Conservation (phyloP, 441 rosid genomes). For the Gossypium davidsonii region DNA sequence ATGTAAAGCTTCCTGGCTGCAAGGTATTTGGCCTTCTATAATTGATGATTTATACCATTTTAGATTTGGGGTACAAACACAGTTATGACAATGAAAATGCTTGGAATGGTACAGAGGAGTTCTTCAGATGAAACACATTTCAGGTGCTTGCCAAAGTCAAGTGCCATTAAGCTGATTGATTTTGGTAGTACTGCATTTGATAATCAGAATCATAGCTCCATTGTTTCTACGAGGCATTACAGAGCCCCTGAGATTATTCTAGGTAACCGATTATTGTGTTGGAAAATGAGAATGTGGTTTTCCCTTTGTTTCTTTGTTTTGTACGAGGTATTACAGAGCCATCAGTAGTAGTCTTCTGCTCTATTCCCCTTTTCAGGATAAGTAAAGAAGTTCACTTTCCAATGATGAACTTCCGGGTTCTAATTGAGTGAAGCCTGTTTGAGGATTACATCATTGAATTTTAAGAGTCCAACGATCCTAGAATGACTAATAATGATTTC, state of each 20-base stretch:
- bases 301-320: constrained; percentile 13
- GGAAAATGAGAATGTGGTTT: constrained; percentile 8
- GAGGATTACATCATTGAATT: background rate
- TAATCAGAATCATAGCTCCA: constrained; percentile 72
- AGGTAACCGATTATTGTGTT: constrained; percentile 44
- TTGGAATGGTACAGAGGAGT: constrained; percentile 61
- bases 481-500: background rate
- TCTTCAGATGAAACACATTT: constrained; percentile 54
- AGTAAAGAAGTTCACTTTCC: background rate
- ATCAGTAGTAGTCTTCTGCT: background rate
- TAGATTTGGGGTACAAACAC: constrained; percentile 27
- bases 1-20: constrained; percentile 52
- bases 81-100: constrained; percentile 25
- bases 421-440: background rate
- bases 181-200: constrained; percentile 80
- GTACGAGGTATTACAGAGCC: background rate
- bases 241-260: constrained; percentile 86
- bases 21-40: constrained; percentile 48
- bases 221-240: constrained; percentile 81
- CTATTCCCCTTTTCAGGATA: background rate
- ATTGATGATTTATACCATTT: constrained; percentile 21
- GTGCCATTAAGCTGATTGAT: constrained; percentile 93
- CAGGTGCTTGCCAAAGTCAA: constrained; percentile 84
- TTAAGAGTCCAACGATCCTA: background rate
- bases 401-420: background rate